A percentile compares a stretch with the other conserved stretches of the same genome.
phyloP scores from a whole-genome alignment of 805 yeast genomes.

The Nakazawaea wickerhamii region DNA sequence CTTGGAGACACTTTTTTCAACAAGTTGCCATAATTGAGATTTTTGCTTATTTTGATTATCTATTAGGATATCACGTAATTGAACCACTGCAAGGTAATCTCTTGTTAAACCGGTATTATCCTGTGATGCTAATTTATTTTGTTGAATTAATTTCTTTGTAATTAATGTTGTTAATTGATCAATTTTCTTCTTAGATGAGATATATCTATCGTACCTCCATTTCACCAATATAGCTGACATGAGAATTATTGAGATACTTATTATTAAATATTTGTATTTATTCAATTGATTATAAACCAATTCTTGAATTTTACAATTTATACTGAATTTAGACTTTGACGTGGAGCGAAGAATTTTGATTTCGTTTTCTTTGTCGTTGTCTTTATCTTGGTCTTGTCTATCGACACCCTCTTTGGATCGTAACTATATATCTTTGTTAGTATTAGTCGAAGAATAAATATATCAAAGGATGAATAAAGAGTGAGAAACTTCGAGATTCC shows the following conservation, averaged over 20 bases:
- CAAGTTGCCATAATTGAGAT: slow-evolving; percentile 52
- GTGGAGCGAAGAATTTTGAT: slow-evolving; percentile 62
- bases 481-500: background rate
- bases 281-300: slow-evolving; percentile 34
- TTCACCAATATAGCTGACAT: slow-evolving; percentile 15
- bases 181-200: slow-evolving; percentile 34
- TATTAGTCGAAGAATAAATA: slow-evolving; percentile 5
- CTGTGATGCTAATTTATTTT: slow-evolving; percentile 28
- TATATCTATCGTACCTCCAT: slow-evolving; percentile 31
- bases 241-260: background rate
- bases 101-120: slow-evolving; percentile 32
- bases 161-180: slow-evolving; percentile 44
- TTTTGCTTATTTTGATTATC: slow-evolving; percentile 35
- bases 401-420: slow-evolving; percentile 18
- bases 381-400: slow-evolving; percentile 20
- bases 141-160: slow-evolving; percentile 43
- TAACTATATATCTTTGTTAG: slow-evolving; percentile 16
- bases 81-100: slow-evolving; percentile 60
- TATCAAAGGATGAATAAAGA: background rate
- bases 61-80: slow-evolving; percentile 62
- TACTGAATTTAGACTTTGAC: slow-evolving; percentile 58
- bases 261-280: background rate
- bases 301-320: slow-evolving; percentile 51
- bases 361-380: slow-evolving; percentile 35
- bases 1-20: slow-evolving; percentile 51